Conservation (phyloP, 495 filamentous ascomycete species). For the Annulohypoxylon bovei region DNA sequence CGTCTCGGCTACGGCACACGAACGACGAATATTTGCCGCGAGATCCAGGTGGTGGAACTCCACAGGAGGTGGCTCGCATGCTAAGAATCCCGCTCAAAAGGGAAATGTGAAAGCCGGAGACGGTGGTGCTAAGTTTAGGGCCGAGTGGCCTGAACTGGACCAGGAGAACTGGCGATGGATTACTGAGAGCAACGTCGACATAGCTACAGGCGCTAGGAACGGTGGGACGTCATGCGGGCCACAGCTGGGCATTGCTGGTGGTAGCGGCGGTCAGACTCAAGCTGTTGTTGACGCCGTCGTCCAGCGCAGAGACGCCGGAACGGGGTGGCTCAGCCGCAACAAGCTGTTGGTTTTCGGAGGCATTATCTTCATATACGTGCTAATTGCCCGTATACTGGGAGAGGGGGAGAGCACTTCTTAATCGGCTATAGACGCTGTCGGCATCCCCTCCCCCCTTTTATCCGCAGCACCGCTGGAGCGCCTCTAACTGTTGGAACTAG, state of each 20-base stretch:
- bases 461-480: neutral
- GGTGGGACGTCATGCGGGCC: constrained; percentile 67
- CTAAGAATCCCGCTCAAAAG: constrained; percentile 56
- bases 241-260: constrained; percentile 71
- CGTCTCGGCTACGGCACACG: constrained; percentile 78
- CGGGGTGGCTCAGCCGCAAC: constrained; percentile 81
- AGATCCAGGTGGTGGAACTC: constrained; percentile 96
- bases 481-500: neutral
- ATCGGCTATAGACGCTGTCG: neutral
- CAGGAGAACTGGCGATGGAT: constrained; percentile 95
- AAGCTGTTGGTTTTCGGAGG: constrained; percentile 75
- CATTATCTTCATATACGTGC: constrained; percentile 78
- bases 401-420: constrained; percentile 43
- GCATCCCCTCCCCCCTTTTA: neutral
- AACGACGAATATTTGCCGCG: constrained; percentile 80
- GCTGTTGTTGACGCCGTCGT: constrained; percentile 79
- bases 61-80: constrained; percentile 88
- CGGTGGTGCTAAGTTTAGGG: constrained; percentile 86
- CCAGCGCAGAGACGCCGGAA: constrained; percentile 79
- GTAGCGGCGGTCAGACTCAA: constrained; percentile 76
- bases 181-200: constrained; percentile 81
- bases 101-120: constrained; percentile 77
- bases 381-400: constrained; percentile 77
- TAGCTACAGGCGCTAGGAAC: constrained; percentile 71
- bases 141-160: constrained; percentile 91